A percentile compares a stretch with the other conserved stretches of the same genome.
phyloP scores from a whole-genome alignment of 441 rosid species.

The Populus hybrid region DNA sequence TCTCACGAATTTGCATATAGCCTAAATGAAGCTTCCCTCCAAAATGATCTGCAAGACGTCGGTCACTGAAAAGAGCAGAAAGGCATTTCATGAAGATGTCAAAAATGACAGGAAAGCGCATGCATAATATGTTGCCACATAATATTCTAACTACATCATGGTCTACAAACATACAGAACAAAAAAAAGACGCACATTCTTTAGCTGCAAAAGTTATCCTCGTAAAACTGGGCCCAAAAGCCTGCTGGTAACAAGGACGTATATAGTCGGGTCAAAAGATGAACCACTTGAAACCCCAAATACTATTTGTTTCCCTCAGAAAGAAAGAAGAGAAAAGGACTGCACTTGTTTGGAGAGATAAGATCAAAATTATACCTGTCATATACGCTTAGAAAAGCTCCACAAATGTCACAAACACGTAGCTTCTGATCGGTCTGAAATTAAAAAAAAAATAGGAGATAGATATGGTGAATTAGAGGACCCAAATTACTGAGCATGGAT shows the following conservation, averaged over 20 bases:
- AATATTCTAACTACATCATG: conserved; percentile 54
- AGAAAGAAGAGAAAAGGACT: conserved; percentile 25
- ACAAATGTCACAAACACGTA: conserved; percentile 98
- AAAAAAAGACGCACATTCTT: conserved; percentile 94
- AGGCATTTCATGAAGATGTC: conserved; percentile 23
- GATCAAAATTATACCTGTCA: conserved; percentile 68
- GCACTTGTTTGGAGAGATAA: conserved; percentile 16
- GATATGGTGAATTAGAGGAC: background rate
- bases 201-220: conserved; percentile 99
- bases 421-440: conserved; percentile 97
- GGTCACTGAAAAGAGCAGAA: conserved; percentile 70
- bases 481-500: background rate
- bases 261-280: conserved; percentile 87
- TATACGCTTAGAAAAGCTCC: conserved; percentile 99
- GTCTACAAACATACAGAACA: conserved; percentile 63
- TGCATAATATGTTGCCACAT: conserved; percentile 30
- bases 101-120: conserved; percentile 19
- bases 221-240: conserved; percentile 99
- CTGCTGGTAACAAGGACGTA: conserved; percentile 99
- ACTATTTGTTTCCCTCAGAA: conserved; percentile 42
- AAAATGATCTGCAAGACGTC: conserved; percentile 98
- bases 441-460: conserved; percentile 8
- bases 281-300: conserved; percentile 80
- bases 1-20: conserved; percentile 95
- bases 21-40: conserved; percentile 99